Evolutionary conservation across 768 basidiomycete genomes (phyloP), one percentile per base, ranked within the genome.

Genomic region (Galerina sulciceps): DNA sequence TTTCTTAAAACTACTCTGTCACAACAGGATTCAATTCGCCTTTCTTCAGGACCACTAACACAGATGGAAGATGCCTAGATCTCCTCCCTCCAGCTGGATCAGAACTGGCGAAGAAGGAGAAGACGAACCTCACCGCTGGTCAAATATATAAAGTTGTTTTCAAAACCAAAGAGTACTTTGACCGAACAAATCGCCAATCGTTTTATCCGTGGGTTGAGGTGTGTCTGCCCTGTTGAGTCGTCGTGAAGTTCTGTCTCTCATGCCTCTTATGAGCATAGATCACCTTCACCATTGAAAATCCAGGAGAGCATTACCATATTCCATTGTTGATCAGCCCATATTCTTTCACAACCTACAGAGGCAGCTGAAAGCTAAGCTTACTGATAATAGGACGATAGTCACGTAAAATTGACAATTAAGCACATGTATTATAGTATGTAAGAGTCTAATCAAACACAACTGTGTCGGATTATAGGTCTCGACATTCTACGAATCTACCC

Each of bases 181-280:
- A 88, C 37, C 73, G 65, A 22, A 82, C 80, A 0, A 81, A 78
- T 15, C 80, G 85, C 45, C 77, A 83, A 56, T 89, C 89, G 6
- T 96, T 97, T 69, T 96, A 94, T 75, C 95, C 95, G 3, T 88
- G 87, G 82, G 89, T 96, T 6, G 94, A 97, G 83, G 94, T 94
- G 65, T 20, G 55, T 79, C 65, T 6, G 10, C n/a, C n/a, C n/a
- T 14, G 34, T 17, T 35, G 13, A 4, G 11, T 9, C 18, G 4
- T 31, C 26, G 8, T 44, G 54, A 26, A 43, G 48, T 37, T 4
- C 26, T 43, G 42, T 8, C 42, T 50, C 17, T 14, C 23, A 47
- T 59, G 26, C 67, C 53, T 22, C 37, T 37, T 13, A 3, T 22
- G 54, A 53, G 56, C 38, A 13, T 60, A 93, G 94, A 91, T 97